Evolutionary conservation across 1,284 basidiomycete genomes (phyloP).

Genomic region (Sanghuangporus baumii): DNA sequence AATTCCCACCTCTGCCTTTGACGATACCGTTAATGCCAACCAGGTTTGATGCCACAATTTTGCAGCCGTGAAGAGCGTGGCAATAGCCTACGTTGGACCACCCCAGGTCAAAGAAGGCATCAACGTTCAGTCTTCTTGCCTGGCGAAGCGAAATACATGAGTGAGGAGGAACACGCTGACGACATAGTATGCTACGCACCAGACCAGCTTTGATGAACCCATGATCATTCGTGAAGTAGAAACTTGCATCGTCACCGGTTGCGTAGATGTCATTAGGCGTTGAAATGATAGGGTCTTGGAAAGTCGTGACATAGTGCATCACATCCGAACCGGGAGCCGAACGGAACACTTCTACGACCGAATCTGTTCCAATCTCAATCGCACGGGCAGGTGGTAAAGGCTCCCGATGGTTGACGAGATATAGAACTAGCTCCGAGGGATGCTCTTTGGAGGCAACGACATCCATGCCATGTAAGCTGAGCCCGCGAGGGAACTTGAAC

Average conservation of each 20-base stretch:
- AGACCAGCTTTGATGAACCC: slow-evolving; percentile 41
- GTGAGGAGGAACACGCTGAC: neutral
- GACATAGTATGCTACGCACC: slow-evolving; percentile 32
- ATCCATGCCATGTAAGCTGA: slow-evolving; percentile 70
- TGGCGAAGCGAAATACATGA: neutral
- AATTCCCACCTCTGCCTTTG: slow-evolving; percentile 41
- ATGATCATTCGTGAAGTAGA: slow-evolving; percentile 66
- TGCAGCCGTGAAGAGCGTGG: slow-evolving; percentile 51
- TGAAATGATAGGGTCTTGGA: slow-evolving; percentile 49
- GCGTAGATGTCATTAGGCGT: slow-evolving; percentile 72
- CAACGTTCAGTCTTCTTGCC: neutral
- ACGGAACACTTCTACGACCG: slow-evolving; percentile 66
- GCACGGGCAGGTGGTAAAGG: slow-evolving; percentile 32
- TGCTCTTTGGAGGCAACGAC: slow-evolving; percentile 50
- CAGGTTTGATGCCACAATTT: slow-evolving; percentile 41
- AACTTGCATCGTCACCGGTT: slow-evolving; percentile 49
- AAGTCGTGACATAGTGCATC: slow-evolving; percentile 52
- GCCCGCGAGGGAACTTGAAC: slow-evolving; percentile 35
- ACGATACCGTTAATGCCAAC: slow-evolving; percentile 53
- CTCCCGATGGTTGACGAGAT: slow-evolving; percentile 65
- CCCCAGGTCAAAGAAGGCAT: slow-evolving; percentile 14
- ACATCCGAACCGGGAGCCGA: slow-evolving; percentile 39
- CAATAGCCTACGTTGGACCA: slow-evolving; percentile 53
- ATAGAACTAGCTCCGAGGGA: slow-evolving; percentile 52
- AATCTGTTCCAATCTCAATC: slow-evolving; percentile 55